phyloP scores from a whole-genome alignment of 2,329 filamentous ascomycete genomes.

The Clathrospora elynae region DNA sequence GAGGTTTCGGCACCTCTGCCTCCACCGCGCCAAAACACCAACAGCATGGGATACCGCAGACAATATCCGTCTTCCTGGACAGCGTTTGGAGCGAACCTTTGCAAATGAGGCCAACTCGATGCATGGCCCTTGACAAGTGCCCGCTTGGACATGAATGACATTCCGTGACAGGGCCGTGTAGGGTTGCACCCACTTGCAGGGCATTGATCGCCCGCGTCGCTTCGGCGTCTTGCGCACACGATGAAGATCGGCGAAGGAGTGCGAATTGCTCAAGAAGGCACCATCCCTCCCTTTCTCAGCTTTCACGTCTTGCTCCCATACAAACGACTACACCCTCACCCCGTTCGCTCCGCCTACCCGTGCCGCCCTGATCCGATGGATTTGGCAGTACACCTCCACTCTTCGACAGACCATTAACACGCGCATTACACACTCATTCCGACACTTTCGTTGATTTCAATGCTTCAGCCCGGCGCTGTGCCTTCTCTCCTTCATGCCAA shows the following conservation, averaged over 20 bases:
- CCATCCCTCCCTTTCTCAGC: slow-evolving; percentile 11
- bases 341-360: slow-evolving; percentile 9
- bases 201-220: slow-evolving; percentile 33
- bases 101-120: too few relatives aligned
- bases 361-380: slow-evolving; percentile 20
- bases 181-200: slow-evolving; percentile 16
- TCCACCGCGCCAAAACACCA: too few relatives aligned
- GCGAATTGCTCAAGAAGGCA: slow-evolving; percentile 11
- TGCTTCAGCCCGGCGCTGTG: slow-evolving; percentile 29
- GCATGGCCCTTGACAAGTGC: too few relatives aligned
- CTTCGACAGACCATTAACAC: slow-evolving; percentile 12
- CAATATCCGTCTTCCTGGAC: too few relatives aligned
- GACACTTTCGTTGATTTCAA: slow-evolving; percentile 7
- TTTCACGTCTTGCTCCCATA: slow-evolving; percentile 4
- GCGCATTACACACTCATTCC: slow-evolving; percentile 10
- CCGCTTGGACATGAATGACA: slow-evolving; percentile 13
- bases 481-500: slow-evolving; percentile 9
- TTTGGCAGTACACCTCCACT: slow-evolving; percentile 15
- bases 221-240: slow-evolving; percentile 21
- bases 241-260: slow-evolving; percentile 26
- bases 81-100: too few relatives aligned
- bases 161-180: slow-evolving; percentile 9
- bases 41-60: too few relatives aligned
- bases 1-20: too few relatives aligned
- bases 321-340: slow-evolving; percentile 7